A percentile compares a stretch with the other conserved stretches of the same genome.
Conservation (phyloP, 202 grass and related monocot species). For the Alloteropsis angusta region DNA sequence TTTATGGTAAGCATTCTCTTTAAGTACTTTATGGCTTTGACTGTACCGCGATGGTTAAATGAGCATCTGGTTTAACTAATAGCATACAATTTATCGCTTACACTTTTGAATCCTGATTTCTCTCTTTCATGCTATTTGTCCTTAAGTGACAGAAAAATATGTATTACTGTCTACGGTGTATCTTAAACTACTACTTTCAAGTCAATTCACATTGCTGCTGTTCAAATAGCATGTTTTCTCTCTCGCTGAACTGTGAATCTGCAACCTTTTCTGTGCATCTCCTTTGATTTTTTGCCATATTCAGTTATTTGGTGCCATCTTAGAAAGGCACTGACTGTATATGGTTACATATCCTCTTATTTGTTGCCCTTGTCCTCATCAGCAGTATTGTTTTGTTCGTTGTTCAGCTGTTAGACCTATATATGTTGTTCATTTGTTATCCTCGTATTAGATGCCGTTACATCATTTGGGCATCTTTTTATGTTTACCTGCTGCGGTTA, state of each 20-base stretch:
- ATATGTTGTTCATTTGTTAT: not conserved
- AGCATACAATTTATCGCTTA: not conserved
- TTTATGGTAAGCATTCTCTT: constrained; percentile 76
- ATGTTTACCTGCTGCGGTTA: not conserved
- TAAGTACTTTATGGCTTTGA: not conserved
- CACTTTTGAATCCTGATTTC: not conserved
- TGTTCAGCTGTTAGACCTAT: constrained; percentile 15
- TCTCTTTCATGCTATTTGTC: not conserved
- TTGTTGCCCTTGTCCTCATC: not conserved
- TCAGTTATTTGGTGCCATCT: not conserved
- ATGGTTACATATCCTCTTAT: not conserved
- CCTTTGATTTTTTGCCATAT: constrained; percentile 8
- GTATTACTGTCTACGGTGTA: not conserved
- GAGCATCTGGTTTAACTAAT: not conserved
- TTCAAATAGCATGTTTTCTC: not conserved
- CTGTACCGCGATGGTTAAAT: not conserved
- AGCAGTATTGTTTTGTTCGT: not conserved
- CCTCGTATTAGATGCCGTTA: not conserved
- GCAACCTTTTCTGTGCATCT: not conserved
- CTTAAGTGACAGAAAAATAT: not conserved
- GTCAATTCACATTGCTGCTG: not conserved
- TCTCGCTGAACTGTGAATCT: not conserved
- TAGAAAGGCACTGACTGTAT: not conserved
- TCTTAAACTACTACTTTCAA: not conserved
- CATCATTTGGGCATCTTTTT: not conserved